Percentiles rank a stretch among this genome's conserved stretches.
Conservation (phyloP, 345 rosid species). For the Schrenkiella parvula region DNA sequence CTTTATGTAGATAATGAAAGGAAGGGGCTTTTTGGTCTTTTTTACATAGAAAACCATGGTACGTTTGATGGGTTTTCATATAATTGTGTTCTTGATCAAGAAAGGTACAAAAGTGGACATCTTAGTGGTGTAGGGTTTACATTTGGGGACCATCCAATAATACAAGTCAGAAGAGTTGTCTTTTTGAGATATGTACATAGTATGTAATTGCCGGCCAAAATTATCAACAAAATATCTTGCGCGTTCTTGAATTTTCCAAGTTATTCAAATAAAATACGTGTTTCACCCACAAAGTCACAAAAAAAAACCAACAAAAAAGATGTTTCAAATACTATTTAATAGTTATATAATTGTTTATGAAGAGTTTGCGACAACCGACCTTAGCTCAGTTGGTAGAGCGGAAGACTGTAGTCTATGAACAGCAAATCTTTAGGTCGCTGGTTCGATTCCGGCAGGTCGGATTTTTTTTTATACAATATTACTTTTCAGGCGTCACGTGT, state of each 20-base stretch:
- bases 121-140: slow-evolving; percentile 11
- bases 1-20: slow-evolving; percentile 9
- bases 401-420: slow-evolving; percentile 83
- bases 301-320: background rate
- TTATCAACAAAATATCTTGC: background rate
- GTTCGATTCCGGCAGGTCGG: slow-evolving; percentile 35
- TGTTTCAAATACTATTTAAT: background rate
- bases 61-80: background rate
- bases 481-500: background rate
- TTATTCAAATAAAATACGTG: background rate
- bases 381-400: slow-evolving; percentile 99
- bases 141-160: slow-evolving; percentile 21
- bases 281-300: background rate
- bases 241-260: background rate
- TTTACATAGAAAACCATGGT: background rate
- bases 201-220: background rate
- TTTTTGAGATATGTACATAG: background rate
- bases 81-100: background rate
- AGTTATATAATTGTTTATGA: background rate
- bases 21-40: background rate
- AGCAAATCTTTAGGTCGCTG: slow-evolving; percentile 32
- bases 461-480: background rate
- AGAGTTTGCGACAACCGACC: slow-evolving; percentile 42
- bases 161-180: slow-evolving; percentile 3
- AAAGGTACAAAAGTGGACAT: background rate